A percentile compares a stretch with the other conserved stretches of the same genome.
phyloP scores from a whole-genome alignment of 192 early-diverging fungal species.

The Backusella morwellensis region DNA sequence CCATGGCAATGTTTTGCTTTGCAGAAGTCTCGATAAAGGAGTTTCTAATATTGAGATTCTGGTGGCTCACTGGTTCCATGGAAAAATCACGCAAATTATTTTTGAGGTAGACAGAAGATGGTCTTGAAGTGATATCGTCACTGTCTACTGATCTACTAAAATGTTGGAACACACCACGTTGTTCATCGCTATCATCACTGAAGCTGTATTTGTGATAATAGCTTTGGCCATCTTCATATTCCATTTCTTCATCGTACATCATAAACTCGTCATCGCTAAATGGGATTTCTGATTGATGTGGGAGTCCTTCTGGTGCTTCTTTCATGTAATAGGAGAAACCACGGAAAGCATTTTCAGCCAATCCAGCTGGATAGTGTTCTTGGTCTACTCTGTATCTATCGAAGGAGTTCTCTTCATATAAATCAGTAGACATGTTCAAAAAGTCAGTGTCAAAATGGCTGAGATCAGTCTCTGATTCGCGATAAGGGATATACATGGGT shows the following conservation, averaged over 20 bases:
- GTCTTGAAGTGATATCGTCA: not conserved
- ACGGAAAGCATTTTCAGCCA: not conserved
- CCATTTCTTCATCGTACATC: not conserved
- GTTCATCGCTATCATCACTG: not conserved
- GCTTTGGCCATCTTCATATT: not conserved
- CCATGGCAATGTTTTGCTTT: not conserved
- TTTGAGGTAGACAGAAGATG: not conserved
- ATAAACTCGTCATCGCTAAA: not conserved
- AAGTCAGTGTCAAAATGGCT: constrained; percentile 58
- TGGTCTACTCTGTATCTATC: not conserved
- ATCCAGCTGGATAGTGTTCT: not conserved
- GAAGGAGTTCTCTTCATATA: not conserved
- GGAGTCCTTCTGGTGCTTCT: too few relatives aligned
- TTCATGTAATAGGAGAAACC: not conserved
- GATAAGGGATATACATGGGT: constrained; percentile 68
- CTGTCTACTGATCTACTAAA: not conserved
- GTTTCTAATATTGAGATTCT: constrained; percentile 5
- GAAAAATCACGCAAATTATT: not conserved
- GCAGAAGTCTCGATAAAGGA: not conserved
- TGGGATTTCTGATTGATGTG: not conserved
- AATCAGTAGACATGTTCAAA: constrained; percentile 38
- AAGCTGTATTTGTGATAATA: not conserved
- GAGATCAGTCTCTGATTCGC: constrained; percentile 52
- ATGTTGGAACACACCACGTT: not conserved
- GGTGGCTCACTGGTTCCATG: not conserved